phyloP scores from a whole-genome alignment of 805 yeast genomes.

The Candida nanaspora region DNA sequence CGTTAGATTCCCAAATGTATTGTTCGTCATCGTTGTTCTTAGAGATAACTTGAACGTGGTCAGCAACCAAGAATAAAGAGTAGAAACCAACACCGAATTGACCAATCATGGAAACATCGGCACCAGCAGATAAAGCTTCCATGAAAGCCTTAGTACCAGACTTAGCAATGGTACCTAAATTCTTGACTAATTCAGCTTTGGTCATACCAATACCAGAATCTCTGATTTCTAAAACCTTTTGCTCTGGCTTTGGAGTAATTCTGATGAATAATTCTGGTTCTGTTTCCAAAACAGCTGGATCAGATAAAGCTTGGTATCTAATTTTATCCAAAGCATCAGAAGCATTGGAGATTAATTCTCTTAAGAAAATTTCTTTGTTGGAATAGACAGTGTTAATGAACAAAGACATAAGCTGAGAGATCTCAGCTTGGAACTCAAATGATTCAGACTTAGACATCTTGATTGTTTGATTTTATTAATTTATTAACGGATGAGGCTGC shows the following conservation, averaged over 20 bases:
- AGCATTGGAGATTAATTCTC: conserved; percentile 98
- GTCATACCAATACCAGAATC: conserved; percentile 99
- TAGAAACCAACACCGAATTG: conserved; percentile 99
- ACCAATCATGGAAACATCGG: conserved; percentile 99
- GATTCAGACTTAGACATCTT: conserved; percentile 52
- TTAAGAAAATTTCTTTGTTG: conserved; percentile 96
- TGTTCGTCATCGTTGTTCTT: conserved; percentile 99
- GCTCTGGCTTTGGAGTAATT: conserved; percentile 94
- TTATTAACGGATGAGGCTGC: not conserved
- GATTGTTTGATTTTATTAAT: not conserved
- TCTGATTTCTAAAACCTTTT: conserved; percentile 91
- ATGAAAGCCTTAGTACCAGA: conserved; percentile 99
- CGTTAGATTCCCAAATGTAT: conserved; percentile 99
- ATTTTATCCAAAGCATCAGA: conserved; percentile 99
- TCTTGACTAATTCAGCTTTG: conserved; percentile 97
- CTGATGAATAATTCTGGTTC: conserved; percentile 97
- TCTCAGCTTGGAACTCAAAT: conserved; percentile 99
- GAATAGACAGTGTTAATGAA: conserved; percentile 99
- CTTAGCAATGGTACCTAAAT: conserved; percentile 99
- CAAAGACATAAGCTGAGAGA: conserved; percentile 99
- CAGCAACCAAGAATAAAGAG: conserved; percentile 98
- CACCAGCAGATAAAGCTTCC: conserved; percentile 99
- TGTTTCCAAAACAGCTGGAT: conserved; percentile 83
- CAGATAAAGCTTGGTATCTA: conserved; percentile 92
- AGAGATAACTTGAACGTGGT: conserved; percentile 95